Conservation (phyloP, 306 rosid genomes). For the Casuarina glauca region DNA sequence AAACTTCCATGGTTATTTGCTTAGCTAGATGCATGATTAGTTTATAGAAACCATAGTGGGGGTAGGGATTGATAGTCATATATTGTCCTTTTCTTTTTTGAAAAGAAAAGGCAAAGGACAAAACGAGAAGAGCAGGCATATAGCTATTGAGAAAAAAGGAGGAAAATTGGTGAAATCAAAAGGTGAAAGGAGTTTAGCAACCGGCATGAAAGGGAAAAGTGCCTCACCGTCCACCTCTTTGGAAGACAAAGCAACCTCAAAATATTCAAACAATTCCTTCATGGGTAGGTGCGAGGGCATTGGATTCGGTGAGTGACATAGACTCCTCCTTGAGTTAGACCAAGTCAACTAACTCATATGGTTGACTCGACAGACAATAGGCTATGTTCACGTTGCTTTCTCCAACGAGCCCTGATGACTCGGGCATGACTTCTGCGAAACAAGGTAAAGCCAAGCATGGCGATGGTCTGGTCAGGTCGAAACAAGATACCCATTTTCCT, state of each 20-base stretch:
- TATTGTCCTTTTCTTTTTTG: too few relatives aligned
- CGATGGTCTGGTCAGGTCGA: conserved; percentile 5
- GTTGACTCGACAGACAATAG: conserved; percentile 15
- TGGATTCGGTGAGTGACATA: conserved; percentile 3
- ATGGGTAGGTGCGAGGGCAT: conserved; percentile 10
- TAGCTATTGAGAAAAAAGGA: too few relatives aligned
- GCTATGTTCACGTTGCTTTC: background rate
- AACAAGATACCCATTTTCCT: background rate
- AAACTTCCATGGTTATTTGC: conserved; percentile 32
- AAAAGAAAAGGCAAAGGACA: too few relatives aligned
- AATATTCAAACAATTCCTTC: background rate
- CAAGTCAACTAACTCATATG: conserved; percentile 22
- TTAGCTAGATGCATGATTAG: too few relatives aligned
- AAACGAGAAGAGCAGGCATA: too few relatives aligned
- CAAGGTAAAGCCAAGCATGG: conserved; percentile 9
- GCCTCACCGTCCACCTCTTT: background rate
- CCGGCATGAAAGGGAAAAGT: background rate
- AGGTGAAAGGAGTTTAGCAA: too few relatives aligned
- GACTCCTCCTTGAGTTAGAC: background rate
- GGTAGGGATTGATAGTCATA: too few relatives aligned
- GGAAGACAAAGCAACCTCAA: background rate
- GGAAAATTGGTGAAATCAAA: too few relatives aligned
- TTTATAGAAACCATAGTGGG: too few relatives aligned
- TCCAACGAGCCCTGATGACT: background rate
- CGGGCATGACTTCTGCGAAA: conserved; percentile 11